phyloP scores from a whole-genome alignment of 371 early-diverging fungal species.

The Rhizomucor miehei region DNA sequence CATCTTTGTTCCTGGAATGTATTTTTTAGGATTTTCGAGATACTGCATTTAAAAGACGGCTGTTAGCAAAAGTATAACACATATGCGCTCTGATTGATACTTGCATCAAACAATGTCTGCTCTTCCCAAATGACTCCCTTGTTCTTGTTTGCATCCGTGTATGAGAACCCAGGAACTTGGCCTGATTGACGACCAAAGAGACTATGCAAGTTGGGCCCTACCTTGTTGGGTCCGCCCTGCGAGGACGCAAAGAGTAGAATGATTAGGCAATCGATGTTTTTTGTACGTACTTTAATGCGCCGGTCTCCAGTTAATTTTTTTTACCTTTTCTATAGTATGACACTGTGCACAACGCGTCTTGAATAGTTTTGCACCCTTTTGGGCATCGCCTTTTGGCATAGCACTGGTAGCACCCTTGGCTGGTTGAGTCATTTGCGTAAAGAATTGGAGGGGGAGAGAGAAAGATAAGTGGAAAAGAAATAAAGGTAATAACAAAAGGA shows the following conservation, averaged over 20 bases:
- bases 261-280: too few species aligned
- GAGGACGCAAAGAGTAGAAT: too few species aligned
- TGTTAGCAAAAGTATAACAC: not conserved
- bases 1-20: slow-evolving; percentile 97
- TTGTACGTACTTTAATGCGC: too few species aligned
- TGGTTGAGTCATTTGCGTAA: slow-evolving; percentile 7
- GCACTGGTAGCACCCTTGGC: not conserved
- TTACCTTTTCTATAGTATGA: slow-evolving; percentile 90
- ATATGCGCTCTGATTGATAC: not conserved
- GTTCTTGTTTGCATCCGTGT: slow-evolving; percentile 93
- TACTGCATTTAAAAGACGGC: slow-evolving; percentile 28
- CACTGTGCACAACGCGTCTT: slow-evolving; percentile 98
- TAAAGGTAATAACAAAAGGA: not conserved
- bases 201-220: slow-evolving; percentile 95
- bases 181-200: slow-evolving; percentile 90
- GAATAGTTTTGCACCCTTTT: slow-evolving; percentile 94
- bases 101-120: slow-evolving; percentile 72
- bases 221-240: slow-evolving; percentile 90
- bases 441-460: slow-evolving; percentile 2
- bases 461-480: slow-evolving; percentile 16
- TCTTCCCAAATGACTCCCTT: slow-evolving; percentile 87
- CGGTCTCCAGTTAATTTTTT: not conserved
- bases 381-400: slow-evolving; percentile 32
- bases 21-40: slow-evolving; percentile 97
- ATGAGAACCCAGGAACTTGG: slow-evolving; percentile 80